Percentiles rank a stretch among this genome's conserved stretches.
These are phyloP conservation scores for Neofusicoccum umdonicola DNA, from an alignment of 2,329 filamentous ascomycete genomes.

Conservation along the genomic window DNA sequence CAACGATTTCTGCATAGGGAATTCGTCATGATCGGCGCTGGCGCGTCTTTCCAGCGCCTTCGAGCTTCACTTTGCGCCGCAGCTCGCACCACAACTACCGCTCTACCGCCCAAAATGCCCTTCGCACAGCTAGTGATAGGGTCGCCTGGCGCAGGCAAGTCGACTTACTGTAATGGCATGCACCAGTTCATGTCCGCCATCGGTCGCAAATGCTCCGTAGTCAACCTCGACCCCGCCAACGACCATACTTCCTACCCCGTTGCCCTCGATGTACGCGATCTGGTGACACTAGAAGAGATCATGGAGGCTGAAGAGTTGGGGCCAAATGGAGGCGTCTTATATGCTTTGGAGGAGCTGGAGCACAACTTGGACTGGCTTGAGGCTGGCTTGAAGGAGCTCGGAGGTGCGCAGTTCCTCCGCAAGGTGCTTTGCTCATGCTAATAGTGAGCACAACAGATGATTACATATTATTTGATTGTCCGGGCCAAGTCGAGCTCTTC, in stretches of 20 bases:
- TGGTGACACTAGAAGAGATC: conserved; percentile 89
- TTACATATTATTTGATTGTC: conserved; percentile 93
- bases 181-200: conserved; percentile 97
- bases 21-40: conserved; percentile 16
- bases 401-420: conserved; percentile 44
- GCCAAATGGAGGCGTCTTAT: conserved; percentile 88
- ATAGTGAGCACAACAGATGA: conserved; percentile 58
- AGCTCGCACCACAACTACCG: neutral
- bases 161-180: conserved; percentile 98
- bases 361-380: conserved; percentile 92
- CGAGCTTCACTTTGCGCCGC: conserved; percentile 4
- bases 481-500: conserved; percentile 94
- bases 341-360: conserved; percentile 92
- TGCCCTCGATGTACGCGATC: conserved; percentile 83
- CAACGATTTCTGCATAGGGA: neutral
- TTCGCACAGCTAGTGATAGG: conserved; percentile 82
- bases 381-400: conserved; percentile 72
- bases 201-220: conserved; percentile 87
- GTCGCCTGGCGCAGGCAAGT: conserved; percentile 94
- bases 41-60: conserved; percentile 11
- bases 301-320: conserved; percentile 90
- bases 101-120: conserved; percentile 44
- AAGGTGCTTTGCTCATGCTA: conserved; percentile 13
- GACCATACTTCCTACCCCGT: conserved; percentile 85
- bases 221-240: conserved; percentile 97